These are phyloP conservation scores for Fusarium pseudocircinatum DNA, from an alignment of 2,329 filamentous ascomycete species.

Conservation along the genomic window DNA sequence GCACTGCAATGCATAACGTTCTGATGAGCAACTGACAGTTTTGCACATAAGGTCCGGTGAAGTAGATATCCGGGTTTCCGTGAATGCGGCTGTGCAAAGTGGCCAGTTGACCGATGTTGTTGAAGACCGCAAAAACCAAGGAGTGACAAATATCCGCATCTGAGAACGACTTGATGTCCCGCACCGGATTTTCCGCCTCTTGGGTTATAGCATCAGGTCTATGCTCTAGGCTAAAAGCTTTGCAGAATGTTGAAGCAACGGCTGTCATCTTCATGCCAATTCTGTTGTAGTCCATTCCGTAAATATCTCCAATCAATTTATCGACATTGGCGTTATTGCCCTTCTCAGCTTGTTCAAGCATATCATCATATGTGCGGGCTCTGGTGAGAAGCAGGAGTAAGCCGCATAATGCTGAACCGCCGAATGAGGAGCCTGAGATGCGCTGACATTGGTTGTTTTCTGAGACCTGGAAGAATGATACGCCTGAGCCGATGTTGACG, in stretches of 20 bases:
- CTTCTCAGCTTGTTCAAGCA: slow-evolving; percentile 88
- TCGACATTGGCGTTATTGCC: slow-evolving; percentile 95
- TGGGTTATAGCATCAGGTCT: slow-evolving; percentile 78
- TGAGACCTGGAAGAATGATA: slow-evolving; percentile 96
- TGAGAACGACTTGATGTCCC: slow-evolving; percentile 66
- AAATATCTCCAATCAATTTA: slow-evolving; percentile 97
- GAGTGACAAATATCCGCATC: slow-evolving; percentile 89
- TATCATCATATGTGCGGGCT: slow-evolving; percentile 93
- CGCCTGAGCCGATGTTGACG: slow-evolving; percentile 97
- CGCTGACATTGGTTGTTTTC: slow-evolving; percentile 86
- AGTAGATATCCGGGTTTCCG: slow-evolving; percentile 92
- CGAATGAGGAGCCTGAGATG: slow-evolving; percentile 92
- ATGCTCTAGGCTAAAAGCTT: slow-evolving; percentile 91
- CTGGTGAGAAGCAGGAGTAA: slow-evolving; percentile 91
- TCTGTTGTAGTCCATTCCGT: slow-evolving; percentile 93
- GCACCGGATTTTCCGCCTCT: slow-evolving; percentile 69
- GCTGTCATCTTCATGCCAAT: slow-evolving; percentile 96
- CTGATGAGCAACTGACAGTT: slow-evolving; percentile 97
- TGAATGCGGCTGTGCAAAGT: slow-evolving; percentile 96
- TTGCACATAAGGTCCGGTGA: slow-evolving; percentile 95
- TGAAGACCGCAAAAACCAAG: slow-evolving; percentile 92
- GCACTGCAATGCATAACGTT: slow-evolving; percentile 64
- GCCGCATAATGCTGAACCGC: slow-evolving; percentile 95
- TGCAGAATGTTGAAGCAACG: slow-evolving; percentile 95
- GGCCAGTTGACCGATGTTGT: slow-evolving; percentile 98